These are phyloP conservation scores for Talaromyces sp. DNA, from an alignment of 2,329 filamentous ascomycete genomes.

Conservation along the genomic window DNA sequence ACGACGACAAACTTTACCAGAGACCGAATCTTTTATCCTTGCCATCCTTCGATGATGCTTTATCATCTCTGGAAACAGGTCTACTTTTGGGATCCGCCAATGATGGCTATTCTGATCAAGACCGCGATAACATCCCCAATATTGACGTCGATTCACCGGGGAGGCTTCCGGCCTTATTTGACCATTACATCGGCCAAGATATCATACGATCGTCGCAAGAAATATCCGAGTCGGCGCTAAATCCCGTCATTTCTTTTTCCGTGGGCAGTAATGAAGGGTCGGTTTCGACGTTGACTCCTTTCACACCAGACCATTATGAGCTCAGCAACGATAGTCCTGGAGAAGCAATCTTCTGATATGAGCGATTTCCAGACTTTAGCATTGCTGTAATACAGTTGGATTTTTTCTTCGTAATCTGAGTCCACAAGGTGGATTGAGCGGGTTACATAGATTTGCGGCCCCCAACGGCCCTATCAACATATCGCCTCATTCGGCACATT, in stretches of 20 bases:
- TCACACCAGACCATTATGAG: not conserved
- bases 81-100: not conserved
- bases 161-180: not conserved
- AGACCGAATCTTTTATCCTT: not conserved
- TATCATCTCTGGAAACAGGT: not conserved
- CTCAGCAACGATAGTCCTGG: not conserved
- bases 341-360: not conserved
- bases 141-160: not conserved
- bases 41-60: not conserved
- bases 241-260: not conserved
- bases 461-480: no score
- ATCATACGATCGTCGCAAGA: not conserved
- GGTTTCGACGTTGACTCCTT: not conserved
- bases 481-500: no score
- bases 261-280: not conserved
- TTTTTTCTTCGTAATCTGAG: not conserved
- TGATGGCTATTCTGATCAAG: constrained; percentile 1
- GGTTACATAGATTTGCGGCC: not conserved
- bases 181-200: not conserved
- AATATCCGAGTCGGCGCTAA: not conserved
- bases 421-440: not conserved
- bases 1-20: not conserved
- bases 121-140: not conserved
- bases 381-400: not conserved
- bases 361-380: not conserved